Evolutionary conservation across 208 protist genomes (phyloP).

Genomic region (Leishmania amazonensis): DNA sequence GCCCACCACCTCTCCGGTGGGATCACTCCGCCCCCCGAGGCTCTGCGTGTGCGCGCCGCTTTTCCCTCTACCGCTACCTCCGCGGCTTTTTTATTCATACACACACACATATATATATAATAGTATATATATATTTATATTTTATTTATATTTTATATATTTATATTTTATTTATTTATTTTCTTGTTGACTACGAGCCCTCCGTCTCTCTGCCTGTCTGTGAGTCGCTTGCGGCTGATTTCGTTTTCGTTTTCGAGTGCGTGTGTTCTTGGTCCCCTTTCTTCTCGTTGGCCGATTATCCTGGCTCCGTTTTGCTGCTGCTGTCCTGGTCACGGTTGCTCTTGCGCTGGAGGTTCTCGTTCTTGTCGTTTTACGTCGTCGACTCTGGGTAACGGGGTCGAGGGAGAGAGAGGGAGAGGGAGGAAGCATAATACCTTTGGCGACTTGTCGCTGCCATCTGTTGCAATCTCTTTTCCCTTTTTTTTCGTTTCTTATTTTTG

Average conservation of each 20-base stretch:
- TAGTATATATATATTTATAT: no score
- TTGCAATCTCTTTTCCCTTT: not conserved
- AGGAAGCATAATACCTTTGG: not conserved
- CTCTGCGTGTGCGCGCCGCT: not conserved
- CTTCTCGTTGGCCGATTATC: not conserved
- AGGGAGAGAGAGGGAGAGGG: not conserved
- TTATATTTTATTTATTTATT: no score
- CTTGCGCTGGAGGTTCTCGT: not conserved
- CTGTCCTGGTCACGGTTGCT: not conserved
- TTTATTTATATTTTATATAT: no score
- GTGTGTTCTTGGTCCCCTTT: not conserved
- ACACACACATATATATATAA: no score
- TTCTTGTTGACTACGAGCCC: no score
- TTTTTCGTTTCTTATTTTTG: not conserved
- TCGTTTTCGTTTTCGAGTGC: conserved; percentile 3
- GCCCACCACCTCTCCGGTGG: not conserved
- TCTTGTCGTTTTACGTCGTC: not conserved
- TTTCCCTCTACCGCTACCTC: not conserved
- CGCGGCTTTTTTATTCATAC: not conserved
- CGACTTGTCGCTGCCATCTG: not conserved
- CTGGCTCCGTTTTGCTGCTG: not conserved
- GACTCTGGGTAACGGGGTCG: not conserved
- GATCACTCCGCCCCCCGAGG: not conserved
- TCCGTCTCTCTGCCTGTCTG: no score
- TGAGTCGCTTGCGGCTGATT: not conserved